A percentile compares a stretch with the other conserved stretches of the same genome.
These are phyloP conservation scores for Pythium rishiriense DNA, from an alignment of 352 stramenopile genomes.

Conservation along the genomic window DNA sequence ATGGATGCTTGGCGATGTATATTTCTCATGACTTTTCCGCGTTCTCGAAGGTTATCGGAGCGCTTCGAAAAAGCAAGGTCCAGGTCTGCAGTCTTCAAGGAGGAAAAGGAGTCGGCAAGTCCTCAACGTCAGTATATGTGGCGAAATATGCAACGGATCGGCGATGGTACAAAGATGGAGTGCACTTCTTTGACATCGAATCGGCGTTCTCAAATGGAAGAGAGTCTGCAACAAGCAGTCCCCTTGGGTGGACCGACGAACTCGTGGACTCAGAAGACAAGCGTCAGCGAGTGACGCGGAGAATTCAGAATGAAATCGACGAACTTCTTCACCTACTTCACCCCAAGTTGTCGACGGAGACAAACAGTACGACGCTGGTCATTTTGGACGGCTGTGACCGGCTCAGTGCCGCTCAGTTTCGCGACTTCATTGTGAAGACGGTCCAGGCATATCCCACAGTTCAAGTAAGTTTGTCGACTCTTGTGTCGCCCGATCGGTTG, in stretches of 20 bases:
- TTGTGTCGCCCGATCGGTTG: not conserved
- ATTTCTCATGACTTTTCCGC: not conserved
- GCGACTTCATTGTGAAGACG: constrained; percentile 46
- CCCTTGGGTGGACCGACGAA: constrained; percentile 22
- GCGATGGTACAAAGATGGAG: constrained; percentile 45
- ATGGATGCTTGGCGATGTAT: not conserved
- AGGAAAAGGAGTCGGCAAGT: constrained; percentile 53
- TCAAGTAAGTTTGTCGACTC: constrained; percentile 43
- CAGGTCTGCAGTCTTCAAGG: constrained; percentile 56
- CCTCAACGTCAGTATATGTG: constrained; percentile 55
- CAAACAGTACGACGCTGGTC: constrained; percentile 31
- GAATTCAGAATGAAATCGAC: constrained; percentile 15
- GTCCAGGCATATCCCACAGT: constrained; percentile 37
- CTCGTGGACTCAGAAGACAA: constrained; percentile 18
- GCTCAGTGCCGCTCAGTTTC: constrained; percentile 36
- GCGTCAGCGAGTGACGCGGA: constrained; percentile 7
- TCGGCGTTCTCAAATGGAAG: constrained; percentile 15
- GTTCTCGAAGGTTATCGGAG: constrained; percentile 30
- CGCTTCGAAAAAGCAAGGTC: constrained; percentile 21
- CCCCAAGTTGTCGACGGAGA: not conserved
- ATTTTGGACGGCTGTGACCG: constrained; percentile 69
- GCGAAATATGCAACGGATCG: constrained; percentile 47
- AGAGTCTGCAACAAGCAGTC: not conserved
- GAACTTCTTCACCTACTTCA: constrained; percentile 21
- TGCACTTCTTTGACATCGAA: constrained; percentile 62